Conservation (phyloP, 169 alveolate species). For the Plasmodium sp. region DNA sequence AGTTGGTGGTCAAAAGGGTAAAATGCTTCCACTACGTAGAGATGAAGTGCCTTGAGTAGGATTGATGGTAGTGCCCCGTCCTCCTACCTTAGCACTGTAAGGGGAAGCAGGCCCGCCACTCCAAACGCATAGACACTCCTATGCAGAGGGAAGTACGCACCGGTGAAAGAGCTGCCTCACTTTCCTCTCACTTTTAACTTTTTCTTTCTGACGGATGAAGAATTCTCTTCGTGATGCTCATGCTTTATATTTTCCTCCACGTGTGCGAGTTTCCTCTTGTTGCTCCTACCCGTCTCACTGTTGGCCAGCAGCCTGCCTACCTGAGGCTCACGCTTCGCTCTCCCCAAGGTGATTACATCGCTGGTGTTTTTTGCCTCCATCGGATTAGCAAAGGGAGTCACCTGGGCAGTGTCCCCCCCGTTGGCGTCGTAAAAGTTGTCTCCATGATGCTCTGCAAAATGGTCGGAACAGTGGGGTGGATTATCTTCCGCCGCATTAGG, state of each 20-base stretch:
- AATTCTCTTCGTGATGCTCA: slow-evolving; percentile 31
- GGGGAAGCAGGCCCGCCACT: neutral
- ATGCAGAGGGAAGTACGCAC: neutral
- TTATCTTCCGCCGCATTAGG: neutral
- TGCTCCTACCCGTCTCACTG: neutral
- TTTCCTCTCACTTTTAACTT: slow-evolving; percentile 18
- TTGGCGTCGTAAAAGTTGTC: slow-evolving; percentile 6
- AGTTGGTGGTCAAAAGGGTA: neutral
- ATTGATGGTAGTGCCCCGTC: neutral
- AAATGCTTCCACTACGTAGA: neutral
- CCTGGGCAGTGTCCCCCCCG: neutral
- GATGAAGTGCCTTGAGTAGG: neutral
- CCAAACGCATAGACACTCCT: neutral
- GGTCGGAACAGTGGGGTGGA: neutral
- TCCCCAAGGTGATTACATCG: neutral
- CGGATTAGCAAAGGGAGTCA: neutral
- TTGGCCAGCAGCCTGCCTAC: neutral
- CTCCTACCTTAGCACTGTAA: neutral
- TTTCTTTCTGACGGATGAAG: neutral
- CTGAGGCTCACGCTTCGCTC: neutral
- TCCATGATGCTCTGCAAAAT: neutral
- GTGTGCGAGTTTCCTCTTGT: slow-evolving; percentile 8
- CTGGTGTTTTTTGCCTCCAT: neutral
- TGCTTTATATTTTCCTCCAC: slow-evolving; percentile 36
- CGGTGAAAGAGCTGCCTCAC: neutral